These are phyloP conservation scores for Odonthalia washingtoniensis DNA, from an alignment of 31 red algal genomes.

Conservation along the genomic window DNA sequence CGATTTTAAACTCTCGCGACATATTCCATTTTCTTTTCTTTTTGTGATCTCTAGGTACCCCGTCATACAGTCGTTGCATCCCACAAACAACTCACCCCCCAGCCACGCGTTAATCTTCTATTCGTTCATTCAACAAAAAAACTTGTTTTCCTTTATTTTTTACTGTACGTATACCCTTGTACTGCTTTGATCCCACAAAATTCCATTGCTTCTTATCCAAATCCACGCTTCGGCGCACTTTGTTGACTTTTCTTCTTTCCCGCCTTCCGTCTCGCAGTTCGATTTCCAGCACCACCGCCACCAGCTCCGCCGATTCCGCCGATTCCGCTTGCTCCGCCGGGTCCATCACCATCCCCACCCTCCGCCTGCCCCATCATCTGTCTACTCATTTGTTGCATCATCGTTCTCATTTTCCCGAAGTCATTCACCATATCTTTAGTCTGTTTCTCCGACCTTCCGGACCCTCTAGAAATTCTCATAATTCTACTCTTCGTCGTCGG, in stretches of 20 bases:
- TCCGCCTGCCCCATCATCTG: slow-evolving; percentile 62
- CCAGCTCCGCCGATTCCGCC: slow-evolving; percentile 1
- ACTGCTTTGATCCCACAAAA: no score
- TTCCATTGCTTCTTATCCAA: slow-evolving; percentile 46
- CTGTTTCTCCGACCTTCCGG: slow-evolving; percentile 79
- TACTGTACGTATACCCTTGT: no score
- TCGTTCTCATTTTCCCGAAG: slow-evolving; percentile 87
- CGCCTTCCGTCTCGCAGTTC: slow-evolving; percentile 65
- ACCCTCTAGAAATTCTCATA: slow-evolving; percentile 79
- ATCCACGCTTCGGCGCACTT: slow-evolving; percentile 39
- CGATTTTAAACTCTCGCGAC: no score
- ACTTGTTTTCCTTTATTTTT: no score
- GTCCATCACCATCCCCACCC: no score
- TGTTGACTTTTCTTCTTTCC: slow-evolving; percentile 73
- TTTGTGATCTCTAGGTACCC: no score
- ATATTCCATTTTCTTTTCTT: no score
- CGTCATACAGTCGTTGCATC: no score
- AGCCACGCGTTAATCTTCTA: no score
- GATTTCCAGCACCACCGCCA: slow-evolving; percentile 41
- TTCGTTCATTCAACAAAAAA: no score
- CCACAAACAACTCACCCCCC: no score
- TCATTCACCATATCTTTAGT: slow-evolving; percentile 76
- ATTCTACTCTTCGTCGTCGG: slow-evolving; percentile 67
- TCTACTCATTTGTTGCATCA: slow-evolving; percentile 94
- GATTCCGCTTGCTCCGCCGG: no score